Percentiles rank a stretch among this genome's conserved stretches.
Conservation (phyloP, 1,284 basidiomycete genomes). For the Sparassis latifolia region DNA sequence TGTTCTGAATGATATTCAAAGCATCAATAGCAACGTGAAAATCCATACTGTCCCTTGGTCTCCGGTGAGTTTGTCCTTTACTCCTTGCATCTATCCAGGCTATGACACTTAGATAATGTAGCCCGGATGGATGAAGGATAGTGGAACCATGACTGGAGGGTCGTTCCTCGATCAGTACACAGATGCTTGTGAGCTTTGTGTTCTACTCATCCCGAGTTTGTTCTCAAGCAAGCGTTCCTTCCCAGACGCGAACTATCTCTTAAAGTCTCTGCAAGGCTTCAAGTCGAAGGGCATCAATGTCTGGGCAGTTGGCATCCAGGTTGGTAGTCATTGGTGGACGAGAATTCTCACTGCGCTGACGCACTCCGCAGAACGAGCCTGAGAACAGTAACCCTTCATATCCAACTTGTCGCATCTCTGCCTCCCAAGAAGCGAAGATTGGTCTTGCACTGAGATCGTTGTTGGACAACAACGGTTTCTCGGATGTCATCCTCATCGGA, state of each 20-base stretch:
- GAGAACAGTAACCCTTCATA: constrained; percentile 39
- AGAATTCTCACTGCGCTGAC: too few relatives aligned
- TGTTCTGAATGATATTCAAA: constrained; percentile 38
- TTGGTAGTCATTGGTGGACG: constrained; percentile 7
- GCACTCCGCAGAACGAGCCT: constrained; percentile 39
- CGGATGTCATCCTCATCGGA: constrained; percentile 36
- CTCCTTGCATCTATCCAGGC: neutral
- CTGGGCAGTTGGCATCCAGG: constrained; percentile 43
- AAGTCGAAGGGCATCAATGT: constrained; percentile 33
- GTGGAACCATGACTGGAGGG: constrained; percentile 38
- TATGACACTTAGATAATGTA: constrained; percentile 10
- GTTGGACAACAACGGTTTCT: constrained; percentile 40
- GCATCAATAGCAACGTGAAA: constrained; percentile 35
- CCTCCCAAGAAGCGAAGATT: constrained; percentile 34
- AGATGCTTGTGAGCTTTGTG: constrained; percentile 26
- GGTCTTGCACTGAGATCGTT: constrained; percentile 35
- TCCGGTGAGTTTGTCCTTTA: constrained; percentile 28
- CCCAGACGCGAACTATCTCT: constrained; percentile 42
- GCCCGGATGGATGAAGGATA: constrained; percentile 50
- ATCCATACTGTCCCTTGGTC: constrained; percentile 47
- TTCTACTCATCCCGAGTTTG: neutral
- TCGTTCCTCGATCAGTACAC: constrained; percentile 32
- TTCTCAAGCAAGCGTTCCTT: neutral
- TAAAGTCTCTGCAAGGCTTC: constrained; percentile 37
- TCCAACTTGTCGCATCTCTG: constrained; percentile 35